A percentile compares a stretch with the other conserved stretches of the same genome.
Conservation (phyloP, 179 eudicot genomes). For the Sideroxylon spinosum region DNA sequence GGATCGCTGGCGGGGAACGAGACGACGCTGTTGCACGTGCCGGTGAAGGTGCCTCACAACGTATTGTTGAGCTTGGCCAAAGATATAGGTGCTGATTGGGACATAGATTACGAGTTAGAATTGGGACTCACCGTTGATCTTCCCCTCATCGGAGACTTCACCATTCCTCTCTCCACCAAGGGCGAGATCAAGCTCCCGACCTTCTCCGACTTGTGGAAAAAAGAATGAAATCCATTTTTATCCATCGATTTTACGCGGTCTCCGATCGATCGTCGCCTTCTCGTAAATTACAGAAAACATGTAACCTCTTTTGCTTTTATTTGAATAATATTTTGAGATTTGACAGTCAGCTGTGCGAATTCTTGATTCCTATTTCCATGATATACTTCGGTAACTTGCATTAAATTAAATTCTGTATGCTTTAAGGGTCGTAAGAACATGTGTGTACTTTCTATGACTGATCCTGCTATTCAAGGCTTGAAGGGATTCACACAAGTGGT, state of each 20-base stretch:
- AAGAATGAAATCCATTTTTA: not conserved
- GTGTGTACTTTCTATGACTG: too few species aligned
- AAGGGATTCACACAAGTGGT: too few species aligned
- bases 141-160: constrained; percentile 56
- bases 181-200: constrained; percentile 81
- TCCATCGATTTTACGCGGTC: not conserved
- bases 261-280: too few species aligned
- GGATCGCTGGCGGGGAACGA: constrained; percentile 52
- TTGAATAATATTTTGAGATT: too few species aligned
- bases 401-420: too few species aligned
- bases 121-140: constrained; percentile 56
- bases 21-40: constrained; percentile 50
- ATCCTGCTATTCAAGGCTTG: too few species aligned
- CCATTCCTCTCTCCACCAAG: constrained; percentile 51
- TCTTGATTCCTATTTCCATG: too few species aligned
- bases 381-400: too few species aligned
- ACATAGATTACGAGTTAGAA: constrained; percentile 57
- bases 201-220: constrained; percentile 37
- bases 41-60: constrained; percentile 60
- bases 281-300: too few species aligned
- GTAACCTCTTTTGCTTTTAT: too few species aligned
- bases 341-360: too few species aligned
- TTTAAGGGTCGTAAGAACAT: too few species aligned
- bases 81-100: constrained; percentile 66
- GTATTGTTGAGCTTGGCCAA: constrained; percentile 47